These are phyloP conservation scores for Dictyostelium purpureum DNA, from an alignment of 78 protist species.

Conservation along the genomic window DNA sequence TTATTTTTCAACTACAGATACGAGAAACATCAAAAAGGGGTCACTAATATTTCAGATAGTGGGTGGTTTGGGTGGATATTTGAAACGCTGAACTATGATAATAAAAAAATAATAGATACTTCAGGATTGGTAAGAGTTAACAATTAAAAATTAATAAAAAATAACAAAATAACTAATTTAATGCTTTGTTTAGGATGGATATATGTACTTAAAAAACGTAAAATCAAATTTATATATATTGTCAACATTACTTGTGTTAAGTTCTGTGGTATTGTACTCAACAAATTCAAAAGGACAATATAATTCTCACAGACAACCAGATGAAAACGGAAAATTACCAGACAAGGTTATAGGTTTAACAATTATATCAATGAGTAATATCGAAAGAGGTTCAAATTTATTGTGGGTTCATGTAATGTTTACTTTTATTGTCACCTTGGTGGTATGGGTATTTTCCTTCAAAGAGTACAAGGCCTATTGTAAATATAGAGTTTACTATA, in stretches of 20 bases:
- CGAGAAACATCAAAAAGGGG: constrained; percentile 16
- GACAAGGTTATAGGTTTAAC: constrained; percentile 50
- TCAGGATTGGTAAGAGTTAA: constrained; percentile 48
- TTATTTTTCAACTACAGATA: constrained; percentile 32
- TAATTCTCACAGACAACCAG: neutral
- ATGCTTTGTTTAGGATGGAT: constrained; percentile 33
- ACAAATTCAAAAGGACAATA: constrained; percentile 43
- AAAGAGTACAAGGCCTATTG: constrained; percentile 16
- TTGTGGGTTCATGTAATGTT: constrained; percentile 54
- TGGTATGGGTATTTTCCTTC: constrained; percentile 17
- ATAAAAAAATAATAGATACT: constrained; percentile 19
- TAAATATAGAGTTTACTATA: constrained; percentile 1
- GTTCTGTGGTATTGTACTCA: constrained; percentile 35
- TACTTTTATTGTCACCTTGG: constrained; percentile 28
- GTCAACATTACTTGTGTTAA: neutral
- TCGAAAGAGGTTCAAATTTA: constrained; percentile 24
- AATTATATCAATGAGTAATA: constrained; percentile 43
- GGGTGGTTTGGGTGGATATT: constrained; percentile 27
- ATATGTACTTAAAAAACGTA: constrained; percentile 42
- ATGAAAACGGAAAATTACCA: constrained; percentile 16
- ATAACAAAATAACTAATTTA: neutral
- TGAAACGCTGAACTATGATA: constrained; percentile 18
- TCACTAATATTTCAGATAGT: neutral
- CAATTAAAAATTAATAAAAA: neutral
- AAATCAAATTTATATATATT: constrained; percentile 18